Base-by-base conservation (phyloP, 495 filamentous ascomycete genomes). In the Thozetella sp. region DNA sequence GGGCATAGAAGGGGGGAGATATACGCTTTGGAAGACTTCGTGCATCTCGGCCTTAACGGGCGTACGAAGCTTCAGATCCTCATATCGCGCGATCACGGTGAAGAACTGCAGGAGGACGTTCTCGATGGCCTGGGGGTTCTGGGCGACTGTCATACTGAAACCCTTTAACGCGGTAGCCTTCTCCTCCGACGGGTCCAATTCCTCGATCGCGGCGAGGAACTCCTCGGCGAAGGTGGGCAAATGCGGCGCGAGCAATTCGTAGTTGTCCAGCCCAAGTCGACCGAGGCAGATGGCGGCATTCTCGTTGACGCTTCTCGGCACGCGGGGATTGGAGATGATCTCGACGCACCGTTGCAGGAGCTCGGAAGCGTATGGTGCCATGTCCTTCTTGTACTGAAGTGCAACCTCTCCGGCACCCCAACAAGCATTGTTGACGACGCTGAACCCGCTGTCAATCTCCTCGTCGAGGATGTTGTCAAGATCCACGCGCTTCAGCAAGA, bases 381-480 rank as follows among this genome's bases (percentile, higher is more conserved):
- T 89, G 22, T 76, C 82, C 45, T 80, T 78, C 58, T 86, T 83
- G 64, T 91, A 86, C 66, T 91, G 86, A 73, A 97, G 87, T 10
- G 93, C 88, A 58, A 99, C 96, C 76, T 99, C 95, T 19, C 95
- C 95, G 22, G 87, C 90, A 26, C 93, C 95, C 95, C 95, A 99
- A 78, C 96, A 98, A 25, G 95, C 93, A 69, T 99, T 99, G 82
- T 98, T 99, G 58, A 98, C 83, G 19, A 97, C 94, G 48, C 90
- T 89, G 72, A 96, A 98, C 9, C 88, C 87, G 9, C 86, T 91
- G 22, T 88, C 83, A 25, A 89, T 82, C 58, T 93, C 90, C 52
- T 93, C 88, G 54, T 91, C 86, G 6, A 85, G 74, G 50, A 92
- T 85, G 52, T 84, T 76, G 57, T 92, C 89, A 48, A 98, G 76